phyloP scores from a whole-genome alignment of 768 basidiomycete species.

The Suillus luteus region DNA sequence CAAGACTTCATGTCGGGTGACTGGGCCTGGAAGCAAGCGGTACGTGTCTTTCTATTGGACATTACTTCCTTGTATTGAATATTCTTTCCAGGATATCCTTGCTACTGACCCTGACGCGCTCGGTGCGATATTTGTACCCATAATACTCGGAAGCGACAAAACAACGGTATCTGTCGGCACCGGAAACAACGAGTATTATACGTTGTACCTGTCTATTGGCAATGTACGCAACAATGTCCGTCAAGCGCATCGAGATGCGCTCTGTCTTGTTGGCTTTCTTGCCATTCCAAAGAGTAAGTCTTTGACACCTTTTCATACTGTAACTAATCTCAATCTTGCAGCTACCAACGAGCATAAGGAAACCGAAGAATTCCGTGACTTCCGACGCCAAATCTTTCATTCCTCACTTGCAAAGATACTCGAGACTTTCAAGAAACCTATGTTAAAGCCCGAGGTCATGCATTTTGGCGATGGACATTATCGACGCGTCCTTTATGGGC shows the following conservation, averaged over 20 bases:
- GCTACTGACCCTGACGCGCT: slow-evolving; percentile 15
- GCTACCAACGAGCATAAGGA: no score
- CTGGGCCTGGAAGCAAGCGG: slow-evolving; percentile 34
- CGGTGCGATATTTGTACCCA: slow-evolving; percentile 14
- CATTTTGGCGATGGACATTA: no score
- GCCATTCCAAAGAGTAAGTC: slow-evolving; percentile 33
- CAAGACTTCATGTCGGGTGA: slow-evolving; percentile 29
- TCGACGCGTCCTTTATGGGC: no score
- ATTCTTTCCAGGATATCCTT: slow-evolving; percentile 11
- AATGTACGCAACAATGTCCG: slow-evolving; percentile 17
- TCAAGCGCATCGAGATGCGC: slow-evolving; percentile 10
- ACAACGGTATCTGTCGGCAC: slow-evolving; percentile 18
- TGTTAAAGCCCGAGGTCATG: no score
- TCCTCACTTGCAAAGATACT: no score
- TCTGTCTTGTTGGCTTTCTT: slow-evolving; percentile 31
- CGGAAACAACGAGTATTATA: slow-evolving; percentile 16
- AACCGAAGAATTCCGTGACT: no score
- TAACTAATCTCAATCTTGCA: no score
- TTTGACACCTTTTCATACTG: neutral
- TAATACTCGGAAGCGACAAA: slow-evolving; percentile 19
- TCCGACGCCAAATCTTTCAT: no score
- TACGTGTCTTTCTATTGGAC: slow-evolving; percentile 20
- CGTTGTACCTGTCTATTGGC: slow-evolving; percentile 16
- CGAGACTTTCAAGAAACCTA: no score
- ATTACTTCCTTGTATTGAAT: no score